Conservation (phyloP, 2,329 filamentous ascomycete species). For the Zymoseptoria passerinii region DNA sequence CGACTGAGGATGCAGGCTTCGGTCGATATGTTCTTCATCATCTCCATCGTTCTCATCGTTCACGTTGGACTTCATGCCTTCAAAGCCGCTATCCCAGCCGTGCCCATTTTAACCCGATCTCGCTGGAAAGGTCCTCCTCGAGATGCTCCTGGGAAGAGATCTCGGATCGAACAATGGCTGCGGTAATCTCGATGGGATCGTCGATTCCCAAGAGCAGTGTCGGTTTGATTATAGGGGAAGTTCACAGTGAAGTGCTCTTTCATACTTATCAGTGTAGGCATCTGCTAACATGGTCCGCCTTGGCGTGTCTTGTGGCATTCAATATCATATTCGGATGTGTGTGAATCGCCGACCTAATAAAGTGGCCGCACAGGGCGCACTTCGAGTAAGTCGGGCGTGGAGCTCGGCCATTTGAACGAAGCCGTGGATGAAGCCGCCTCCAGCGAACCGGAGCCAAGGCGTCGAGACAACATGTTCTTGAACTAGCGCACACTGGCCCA, state of each 20-base stretch:
- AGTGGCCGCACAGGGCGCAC: too few species aligned
- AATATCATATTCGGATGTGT: not conserved
- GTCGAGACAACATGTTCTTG: too few species aligned
- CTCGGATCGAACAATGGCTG: too few species aligned
- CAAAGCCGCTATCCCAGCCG: not conserved
- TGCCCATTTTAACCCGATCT: not conserved
- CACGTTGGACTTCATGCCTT: not conserved
- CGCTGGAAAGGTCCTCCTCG: not conserved
- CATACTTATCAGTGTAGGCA: not conserved
- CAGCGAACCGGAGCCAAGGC: too few species aligned
- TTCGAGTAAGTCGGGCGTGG: too few species aligned
- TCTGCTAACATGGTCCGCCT: not conserved
- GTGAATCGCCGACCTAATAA: not conserved
- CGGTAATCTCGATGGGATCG: not conserved
- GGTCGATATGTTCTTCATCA: not conserved
- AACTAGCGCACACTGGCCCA: too few species aligned
- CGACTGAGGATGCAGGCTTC: not conserved
- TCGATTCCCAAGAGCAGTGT: not conserved
- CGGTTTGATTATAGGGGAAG: not conserved
- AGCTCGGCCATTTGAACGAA: too few species aligned
- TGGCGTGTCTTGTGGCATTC: not conserved
- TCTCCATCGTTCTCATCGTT: not conserved
- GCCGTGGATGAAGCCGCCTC: too few species aligned
- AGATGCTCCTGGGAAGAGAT: not conserved
- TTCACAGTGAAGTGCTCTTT: not conserved